Evolutionary conservation across 1,284 basidiomycete genomes (phyloP).

Genomic region (Flammula alnicola): DNA sequence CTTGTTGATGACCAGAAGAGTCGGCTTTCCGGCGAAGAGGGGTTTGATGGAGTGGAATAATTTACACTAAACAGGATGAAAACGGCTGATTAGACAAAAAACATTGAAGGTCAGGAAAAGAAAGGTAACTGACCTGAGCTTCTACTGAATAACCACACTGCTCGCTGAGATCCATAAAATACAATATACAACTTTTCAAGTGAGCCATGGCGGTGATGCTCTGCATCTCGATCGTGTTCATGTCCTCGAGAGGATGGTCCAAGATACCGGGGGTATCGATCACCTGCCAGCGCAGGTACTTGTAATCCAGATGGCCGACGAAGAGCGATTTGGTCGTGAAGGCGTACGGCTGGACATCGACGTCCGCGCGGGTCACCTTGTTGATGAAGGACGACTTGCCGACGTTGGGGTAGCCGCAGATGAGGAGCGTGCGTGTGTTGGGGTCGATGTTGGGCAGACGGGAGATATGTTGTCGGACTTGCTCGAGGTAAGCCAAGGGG

Average conservation of each 20-base stretch:
- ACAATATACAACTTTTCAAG: slow-evolving; percentile 88
- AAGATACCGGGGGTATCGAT: slow-evolving; percentile 95
- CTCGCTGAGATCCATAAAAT: slow-evolving; percentile 97
- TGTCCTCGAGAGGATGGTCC: slow-evolving; percentile 94
- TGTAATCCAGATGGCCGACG: slow-evolving; percentile 96
- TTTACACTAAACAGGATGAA: slow-evolving; percentile 68
- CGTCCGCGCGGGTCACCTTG: slow-evolving; percentile 96
- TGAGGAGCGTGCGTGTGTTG: slow-evolving; percentile 93
- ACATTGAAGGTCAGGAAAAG: too few species aligned
- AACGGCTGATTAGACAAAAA: too few species aligned
- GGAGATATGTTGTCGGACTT: slow-evolving; percentile 96
- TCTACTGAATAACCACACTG: slow-evolving; percentile 96
- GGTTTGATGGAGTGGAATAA: slow-evolving; percentile 98
- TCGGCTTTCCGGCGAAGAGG: slow-evolving; percentile 90
- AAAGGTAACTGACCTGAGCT: slow-evolving; percentile 64
- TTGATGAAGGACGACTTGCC: slow-evolving; percentile 98
- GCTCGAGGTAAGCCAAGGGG: slow-evolving; percentile 93
- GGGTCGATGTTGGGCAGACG: slow-evolving; percentile 96
- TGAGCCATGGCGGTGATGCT: slow-evolving; percentile 96
- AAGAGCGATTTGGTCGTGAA: slow-evolving; percentile 98
- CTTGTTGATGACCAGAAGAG: slow-evolving; percentile 94
- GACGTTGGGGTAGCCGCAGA: slow-evolving; percentile 97
- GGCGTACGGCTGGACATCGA: slow-evolving; percentile 97
- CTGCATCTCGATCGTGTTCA: slow-evolving; percentile 99
- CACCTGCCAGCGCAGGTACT: slow-evolving; percentile 97